Percentiles rank a stretch among this genome's conserved stretches.
Conservation (phyloP, 2,329 filamentous ascomycete genomes). For the Colletotrichum musicola region DNA sequence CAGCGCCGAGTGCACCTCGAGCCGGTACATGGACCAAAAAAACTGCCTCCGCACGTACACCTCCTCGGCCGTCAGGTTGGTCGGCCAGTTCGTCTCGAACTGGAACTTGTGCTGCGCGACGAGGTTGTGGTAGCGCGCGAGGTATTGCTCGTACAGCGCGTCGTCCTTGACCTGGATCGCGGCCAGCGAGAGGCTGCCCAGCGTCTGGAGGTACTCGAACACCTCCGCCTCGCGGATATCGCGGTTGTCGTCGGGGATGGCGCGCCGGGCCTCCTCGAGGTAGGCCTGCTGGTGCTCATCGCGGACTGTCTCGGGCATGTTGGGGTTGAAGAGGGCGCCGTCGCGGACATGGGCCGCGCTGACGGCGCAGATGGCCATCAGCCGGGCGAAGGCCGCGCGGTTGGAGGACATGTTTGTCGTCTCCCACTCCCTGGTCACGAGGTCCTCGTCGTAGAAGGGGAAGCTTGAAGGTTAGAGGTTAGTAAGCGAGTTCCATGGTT, state of each 20-base stretch:
- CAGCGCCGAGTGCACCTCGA: constrained; percentile 66
- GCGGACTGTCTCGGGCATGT: constrained; percentile 41
- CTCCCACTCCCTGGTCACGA: constrained; percentile 58
- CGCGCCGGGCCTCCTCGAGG: constrained; percentile 36
- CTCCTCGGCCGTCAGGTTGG: constrained; percentile 57
- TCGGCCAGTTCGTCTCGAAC: constrained; percentile 66
- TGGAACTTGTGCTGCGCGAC: constrained; percentile 63
- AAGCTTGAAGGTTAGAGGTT: constrained; percentile 44
- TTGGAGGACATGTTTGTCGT: constrained; percentile 47
- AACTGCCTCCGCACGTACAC: constrained; percentile 49
- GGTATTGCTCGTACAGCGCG: constrained; percentile 61
- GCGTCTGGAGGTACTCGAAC: constrained; percentile 45
- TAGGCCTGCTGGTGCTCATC: constrained; percentile 33
- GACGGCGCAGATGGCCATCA: constrained; percentile 65
- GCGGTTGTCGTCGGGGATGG: constrained; percentile 34
- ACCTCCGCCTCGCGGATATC: constrained; percentile 27
- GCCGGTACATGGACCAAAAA: constrained; percentile 67
- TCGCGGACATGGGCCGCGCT: constrained; percentile 62
- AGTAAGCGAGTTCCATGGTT: not conserved
- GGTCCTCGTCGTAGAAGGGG: constrained; percentile 62
- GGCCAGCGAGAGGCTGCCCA: constrained; percentile 62
- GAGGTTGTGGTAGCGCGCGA: constrained; percentile 64
- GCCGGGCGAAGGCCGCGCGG: constrained; percentile 57
- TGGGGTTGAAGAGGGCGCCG: constrained; percentile 60
- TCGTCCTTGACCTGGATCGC: constrained; percentile 65